Percentiles rank a stretch among this genome's conserved stretches.
phyloP scores from a whole-genome alignment of 2,329 filamentous ascomycete genomes.

The Venturia oleaginea region DNA sequence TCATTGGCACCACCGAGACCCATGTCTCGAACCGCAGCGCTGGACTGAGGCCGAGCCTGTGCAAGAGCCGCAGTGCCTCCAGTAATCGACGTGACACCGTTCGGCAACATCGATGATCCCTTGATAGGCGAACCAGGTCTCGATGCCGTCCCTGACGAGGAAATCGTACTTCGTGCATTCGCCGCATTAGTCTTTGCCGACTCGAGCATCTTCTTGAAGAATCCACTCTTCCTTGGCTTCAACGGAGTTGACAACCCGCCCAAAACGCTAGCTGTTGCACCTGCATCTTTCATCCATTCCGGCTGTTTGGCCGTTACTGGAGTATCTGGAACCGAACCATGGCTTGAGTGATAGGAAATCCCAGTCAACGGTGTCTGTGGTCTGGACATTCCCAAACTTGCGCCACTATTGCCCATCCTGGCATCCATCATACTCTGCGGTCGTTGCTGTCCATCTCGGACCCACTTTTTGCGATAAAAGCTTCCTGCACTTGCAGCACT shows the following conservation, averaged over 20 bases:
- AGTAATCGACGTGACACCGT: constrained; percentile 45
- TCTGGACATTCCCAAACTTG: constrained; percentile 19
- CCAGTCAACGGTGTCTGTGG: constrained; percentile 56
- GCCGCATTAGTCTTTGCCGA: constrained; percentile 90
- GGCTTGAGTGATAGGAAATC: constrained; percentile 85
- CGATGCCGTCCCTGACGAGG: constrained; percentile 39
- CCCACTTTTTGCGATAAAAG: constrained; percentile 44
- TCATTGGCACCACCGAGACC: constrained; percentile 59
- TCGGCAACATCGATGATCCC: constrained; percentile 21
- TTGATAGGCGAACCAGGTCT: constrained; percentile 21
- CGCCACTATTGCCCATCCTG: not conserved
- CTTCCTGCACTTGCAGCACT: constrained; percentile 95
- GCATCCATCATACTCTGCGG: constrained; percentile 8
- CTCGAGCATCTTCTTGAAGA: constrained; percentile 93
- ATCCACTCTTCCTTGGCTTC: constrained; percentile 71
- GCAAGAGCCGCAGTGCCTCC: constrained; percentile 33
- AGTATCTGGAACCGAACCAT: constrained; percentile 52
- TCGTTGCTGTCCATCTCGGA: constrained; percentile 2
- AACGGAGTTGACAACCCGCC: constrained; percentile 64
- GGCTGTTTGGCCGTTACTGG: constrained; percentile 49
- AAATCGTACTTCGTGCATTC: constrained; percentile 77
- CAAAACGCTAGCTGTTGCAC: constrained; percentile 56
- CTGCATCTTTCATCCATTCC: constrained; percentile 46
- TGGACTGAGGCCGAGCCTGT: constrained; percentile 14
- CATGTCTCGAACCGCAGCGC: constrained; percentile 53